These are phyloP conservation scores for Geotrichum bryndzae DNA, from an alignment of 1,139 yeast genomes.

Conservation along the genomic window DNA sequence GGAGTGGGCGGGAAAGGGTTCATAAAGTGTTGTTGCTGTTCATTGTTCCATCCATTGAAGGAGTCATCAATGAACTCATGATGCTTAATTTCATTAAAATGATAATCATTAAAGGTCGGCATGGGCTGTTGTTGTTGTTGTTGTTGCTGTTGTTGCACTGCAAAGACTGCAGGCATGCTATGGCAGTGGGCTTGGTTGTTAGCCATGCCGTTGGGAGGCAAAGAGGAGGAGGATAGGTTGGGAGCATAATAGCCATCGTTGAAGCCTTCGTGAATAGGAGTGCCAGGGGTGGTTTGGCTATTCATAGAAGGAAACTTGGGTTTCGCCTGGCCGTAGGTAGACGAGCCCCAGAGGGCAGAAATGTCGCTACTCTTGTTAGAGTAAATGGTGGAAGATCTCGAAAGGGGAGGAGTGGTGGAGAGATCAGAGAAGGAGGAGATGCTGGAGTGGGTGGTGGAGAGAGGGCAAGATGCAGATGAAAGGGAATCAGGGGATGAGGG, in stretches of 20 bases:
- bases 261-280: neutral
- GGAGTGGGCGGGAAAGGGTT: constrained; percentile 8
- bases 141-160: neutral
- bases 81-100: constrained; percentile 3
- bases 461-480: neutral
- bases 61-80: neutral
- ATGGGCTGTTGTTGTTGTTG: constrained; percentile 16
- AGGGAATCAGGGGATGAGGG: neutral
- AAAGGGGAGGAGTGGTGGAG: constrained; percentile 15
- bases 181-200: neutral
- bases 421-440: constrained; percentile 11
- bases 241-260: neutral
- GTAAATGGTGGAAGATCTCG: constrained; percentile 19
- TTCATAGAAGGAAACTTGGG: neutral
- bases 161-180: neutral
- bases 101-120: constrained; percentile 10
- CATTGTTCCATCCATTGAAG: neutral
- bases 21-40: neutral
- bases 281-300: neutral
- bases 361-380: neutral
- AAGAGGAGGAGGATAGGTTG: neutral
- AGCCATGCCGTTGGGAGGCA: neutral
- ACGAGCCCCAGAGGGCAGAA: neutral
- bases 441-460: constrained; percentile 9
- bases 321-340: neutral